These are phyloP conservation scores for Sporothrix luriei DNA, from an alignment of 2,329 filamentous ascomycete genomes.

Conservation along the genomic window DNA sequence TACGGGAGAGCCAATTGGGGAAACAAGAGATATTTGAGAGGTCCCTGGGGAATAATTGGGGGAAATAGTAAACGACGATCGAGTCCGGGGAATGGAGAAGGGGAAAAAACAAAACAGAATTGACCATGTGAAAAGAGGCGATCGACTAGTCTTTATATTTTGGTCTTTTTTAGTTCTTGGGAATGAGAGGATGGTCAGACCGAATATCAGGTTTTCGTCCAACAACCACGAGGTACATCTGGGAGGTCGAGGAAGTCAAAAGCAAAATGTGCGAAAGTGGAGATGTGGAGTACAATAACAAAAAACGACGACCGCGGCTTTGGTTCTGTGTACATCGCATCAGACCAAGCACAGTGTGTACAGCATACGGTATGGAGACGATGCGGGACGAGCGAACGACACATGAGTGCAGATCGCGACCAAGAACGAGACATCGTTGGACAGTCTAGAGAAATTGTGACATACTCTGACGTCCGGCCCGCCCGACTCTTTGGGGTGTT, in stretches of 20 bases:
- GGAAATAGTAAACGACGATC: slow-evolving; percentile 3
- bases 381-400: not conserved
- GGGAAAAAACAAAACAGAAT: not conserved
- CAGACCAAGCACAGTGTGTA: slow-evolving; percentile 14
- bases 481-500: not conserved
- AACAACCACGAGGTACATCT: slow-evolving; percentile 10
- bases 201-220: slow-evolving; percentile 5
- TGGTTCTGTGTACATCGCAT: not conserved
- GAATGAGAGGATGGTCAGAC: not conserved
- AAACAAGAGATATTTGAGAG: not conserved
- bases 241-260: not conserved
- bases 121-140: slow-evolving; percentile 1
- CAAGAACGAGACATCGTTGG: not conserved
- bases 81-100: slow-evolving; percentile 16
- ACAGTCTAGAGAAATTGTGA: not conserved
- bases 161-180: not conserved
- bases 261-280: not conserved
- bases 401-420: slow-evolving; percentile 11
- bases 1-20: not conserved
- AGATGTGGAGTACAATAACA: not conserved
- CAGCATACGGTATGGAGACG: slow-evolving; percentile 12
- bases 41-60: slow-evolving; percentile 3
- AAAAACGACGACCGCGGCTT: not conserved
- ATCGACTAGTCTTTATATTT: slow-evolving; percentile 20
- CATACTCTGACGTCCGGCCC: too few species aligned